These are phyloP conservation scores for Cenchrus fungigraminus DNA, from an alignment of 176 grass and related monocot species.

Conservation along the genomic window DNA sequence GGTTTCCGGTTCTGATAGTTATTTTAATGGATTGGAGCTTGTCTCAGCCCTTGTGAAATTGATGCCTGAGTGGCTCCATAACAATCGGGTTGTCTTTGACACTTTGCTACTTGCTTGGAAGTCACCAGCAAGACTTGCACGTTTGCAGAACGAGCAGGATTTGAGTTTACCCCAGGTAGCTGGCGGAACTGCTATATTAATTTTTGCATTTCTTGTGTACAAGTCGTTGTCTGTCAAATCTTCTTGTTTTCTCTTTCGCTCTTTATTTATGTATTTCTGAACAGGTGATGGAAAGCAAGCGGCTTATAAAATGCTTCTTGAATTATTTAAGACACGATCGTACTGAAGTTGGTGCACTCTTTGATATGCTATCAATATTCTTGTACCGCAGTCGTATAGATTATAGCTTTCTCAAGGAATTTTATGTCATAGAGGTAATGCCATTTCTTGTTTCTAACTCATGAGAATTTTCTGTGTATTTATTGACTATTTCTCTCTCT, in stretches of 20 bases:
- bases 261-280: constrained; percentile 23
- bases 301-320: constrained; percentile 96
- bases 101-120: constrained; percentile 92
- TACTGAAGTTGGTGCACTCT: constrained; percentile 88
- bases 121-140: constrained; percentile 83
- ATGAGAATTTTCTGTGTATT: constrained; percentile 11
- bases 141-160: constrained; percentile 90
- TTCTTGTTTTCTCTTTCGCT: background rate
- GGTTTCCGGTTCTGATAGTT: constrained; percentile 70
- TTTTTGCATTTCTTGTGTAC: constrained; percentile 29
- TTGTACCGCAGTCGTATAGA: constrained; percentile 94
- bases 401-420: constrained; percentile 97
- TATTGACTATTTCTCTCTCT: constrained; percentile 34
- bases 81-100: constrained; percentile 86
- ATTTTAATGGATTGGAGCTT: constrained; percentile 95
- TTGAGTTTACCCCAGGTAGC: constrained; percentile 85
- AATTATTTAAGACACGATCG: constrained; percentile 93
- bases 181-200: background rate
- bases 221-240: background rate
- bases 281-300: constrained; percentile 99
- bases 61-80: constrained; percentile 93
- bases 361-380: constrained; percentile 99
- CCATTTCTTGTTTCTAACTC: constrained; percentile 18
- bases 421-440: constrained; percentile 96
- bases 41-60: constrained; percentile 88